Percentiles rank a stretch among this genome's conserved stretches.
Evolutionary conservation across 108 stramenopile genomes (phyloP).

Genomic region (Bacterosira constricta): DNA sequence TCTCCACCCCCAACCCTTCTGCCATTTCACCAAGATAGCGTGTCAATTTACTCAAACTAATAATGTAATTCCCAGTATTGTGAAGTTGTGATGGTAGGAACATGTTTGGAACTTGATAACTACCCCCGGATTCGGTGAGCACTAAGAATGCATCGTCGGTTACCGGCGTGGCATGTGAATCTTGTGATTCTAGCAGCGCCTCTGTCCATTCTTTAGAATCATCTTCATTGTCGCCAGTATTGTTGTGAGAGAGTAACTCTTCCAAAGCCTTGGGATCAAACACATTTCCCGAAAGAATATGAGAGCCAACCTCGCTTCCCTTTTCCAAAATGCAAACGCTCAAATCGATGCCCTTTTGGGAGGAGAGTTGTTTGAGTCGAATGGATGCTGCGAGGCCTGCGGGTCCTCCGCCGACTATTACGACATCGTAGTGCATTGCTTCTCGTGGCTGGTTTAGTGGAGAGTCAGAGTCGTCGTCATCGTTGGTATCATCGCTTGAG

Average conservation of each 20-base stretch:
- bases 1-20: conserved; percentile 97
- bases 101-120: conserved; percentile 74
- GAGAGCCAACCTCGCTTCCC: conserved; percentile 96
- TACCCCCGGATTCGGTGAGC: conserved; percentile 68
- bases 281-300: conserved; percentile 98
- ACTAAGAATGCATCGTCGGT: conserved; percentile 85
- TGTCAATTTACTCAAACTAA: conserved; percentile 87
- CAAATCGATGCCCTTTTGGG: conserved; percentile 84
- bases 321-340: conserved; percentile 98
- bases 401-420: conserved; percentile 90
- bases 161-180: conserved; percentile 85
- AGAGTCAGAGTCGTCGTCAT: background rate
- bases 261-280: conserved; percentile 97
- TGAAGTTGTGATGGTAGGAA: conserved; percentile 87
- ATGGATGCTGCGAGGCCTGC: conserved; percentile 96
- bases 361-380: conserved; percentile 93
- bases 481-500: background rate
- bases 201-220: conserved; percentile 71
- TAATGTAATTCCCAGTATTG: conserved; percentile 98
- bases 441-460: conserved; percentile 63
- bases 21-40: conserved; percentile 96
- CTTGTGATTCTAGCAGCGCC: conserved; percentile 60
- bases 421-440: conserved; percentile 89
- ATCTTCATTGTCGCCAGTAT: background rate
- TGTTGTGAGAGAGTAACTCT: conserved; percentile 90